Evolutionary conservation across 140 eudicot species (phyloP).

Genomic region (Ambrosia hybrid): DNA sequence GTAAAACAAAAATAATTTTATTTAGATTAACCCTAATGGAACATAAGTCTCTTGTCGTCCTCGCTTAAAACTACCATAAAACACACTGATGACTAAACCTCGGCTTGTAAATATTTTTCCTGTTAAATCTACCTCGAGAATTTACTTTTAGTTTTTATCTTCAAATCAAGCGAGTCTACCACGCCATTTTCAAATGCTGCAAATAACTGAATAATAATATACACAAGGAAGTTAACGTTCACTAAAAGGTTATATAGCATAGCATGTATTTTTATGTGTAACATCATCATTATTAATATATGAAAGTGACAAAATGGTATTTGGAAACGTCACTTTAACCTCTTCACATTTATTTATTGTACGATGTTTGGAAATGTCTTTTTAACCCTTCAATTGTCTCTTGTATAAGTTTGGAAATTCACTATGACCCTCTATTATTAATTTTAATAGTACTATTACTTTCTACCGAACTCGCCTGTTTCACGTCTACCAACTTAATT

Average conservation of each 20-base stretch:
- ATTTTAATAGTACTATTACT: background rate
- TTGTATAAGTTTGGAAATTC: conserved; percentile 23
- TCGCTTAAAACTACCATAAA: no score
- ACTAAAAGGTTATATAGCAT: background rate
- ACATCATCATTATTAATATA: background rate
- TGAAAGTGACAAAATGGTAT: conserved; percentile 12
- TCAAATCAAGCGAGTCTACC: no score
- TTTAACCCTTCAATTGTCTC: conserved; percentile 2
- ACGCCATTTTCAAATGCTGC: no score
- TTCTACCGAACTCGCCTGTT: background rate
- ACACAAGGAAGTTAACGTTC: no score
- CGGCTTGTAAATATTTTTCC: no score
- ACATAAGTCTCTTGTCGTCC: no score
- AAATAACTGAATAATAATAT: no score
- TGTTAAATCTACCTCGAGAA: no score
- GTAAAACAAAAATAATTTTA: no score
- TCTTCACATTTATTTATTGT: background rate
- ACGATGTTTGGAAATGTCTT: background rate
- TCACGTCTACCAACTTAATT: background rate
- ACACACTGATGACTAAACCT: no score
- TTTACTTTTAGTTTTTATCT: no score
- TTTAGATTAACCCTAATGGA: no score
- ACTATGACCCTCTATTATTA: background rate
- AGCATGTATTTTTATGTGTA: background rate
- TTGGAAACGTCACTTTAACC: background rate